These are phyloP conservation scores for Lachnellula arida DNA, from an alignment of 2,329 filamentous ascomycete genomes.

Conservation along the genomic window DNA sequence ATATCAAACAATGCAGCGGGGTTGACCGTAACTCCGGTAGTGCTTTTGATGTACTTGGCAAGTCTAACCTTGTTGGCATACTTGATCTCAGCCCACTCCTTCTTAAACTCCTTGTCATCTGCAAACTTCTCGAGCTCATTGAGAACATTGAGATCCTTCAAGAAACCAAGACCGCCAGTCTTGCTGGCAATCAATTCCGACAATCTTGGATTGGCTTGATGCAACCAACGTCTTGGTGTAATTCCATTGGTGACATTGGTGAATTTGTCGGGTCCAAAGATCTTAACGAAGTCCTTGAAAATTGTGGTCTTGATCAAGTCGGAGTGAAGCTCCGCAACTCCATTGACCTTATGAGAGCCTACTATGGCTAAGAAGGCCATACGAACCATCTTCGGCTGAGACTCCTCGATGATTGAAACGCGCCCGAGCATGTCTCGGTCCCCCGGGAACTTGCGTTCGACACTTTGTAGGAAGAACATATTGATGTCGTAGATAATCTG, in stretches of 20 bases:
- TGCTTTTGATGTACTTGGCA: slow-evolving; percentile 83
- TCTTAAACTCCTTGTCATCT: slow-evolving; percentile 84
- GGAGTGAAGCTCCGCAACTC: slow-evolving; percentile 94
- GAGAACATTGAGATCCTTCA: slow-evolving; percentile 84
- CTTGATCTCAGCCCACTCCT: slow-evolving; percentile 96
- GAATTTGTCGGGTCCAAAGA: slow-evolving; percentile 96
- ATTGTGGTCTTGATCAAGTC: slow-evolving; percentile 99
- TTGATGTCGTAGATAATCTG: slow-evolving; percentile 99
- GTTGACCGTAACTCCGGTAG: slow-evolving; percentile 77
- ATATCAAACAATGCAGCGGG: slow-evolving; percentile 89
- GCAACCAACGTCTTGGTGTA: slow-evolving; percentile 91
- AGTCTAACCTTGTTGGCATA: slow-evolving; percentile 90
- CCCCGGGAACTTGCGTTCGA: slow-evolving; percentile 86
- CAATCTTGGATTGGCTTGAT: slow-evolving; percentile 91
- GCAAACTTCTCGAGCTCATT: slow-evolving; percentile 81
- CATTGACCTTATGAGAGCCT: slow-evolving; percentile 98
- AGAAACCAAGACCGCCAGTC: slow-evolving; percentile 74
- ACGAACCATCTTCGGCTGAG: slow-evolving; percentile 93
- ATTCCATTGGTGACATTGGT: slow-evolving; percentile 98
- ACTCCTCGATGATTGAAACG: slow-evolving; percentile 98
- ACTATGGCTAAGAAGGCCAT: slow-evolving; percentile 96
- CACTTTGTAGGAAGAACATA: slow-evolving; percentile 81
- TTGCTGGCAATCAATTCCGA: slow-evolving; percentile 91
- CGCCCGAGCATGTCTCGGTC: slow-evolving; percentile 79
- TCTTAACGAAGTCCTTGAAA: slow-evolving; percentile 95